Conservation (phyloP, 2,329 filamentous ascomycete species). For the Colletotrichum paranaense region DNA sequence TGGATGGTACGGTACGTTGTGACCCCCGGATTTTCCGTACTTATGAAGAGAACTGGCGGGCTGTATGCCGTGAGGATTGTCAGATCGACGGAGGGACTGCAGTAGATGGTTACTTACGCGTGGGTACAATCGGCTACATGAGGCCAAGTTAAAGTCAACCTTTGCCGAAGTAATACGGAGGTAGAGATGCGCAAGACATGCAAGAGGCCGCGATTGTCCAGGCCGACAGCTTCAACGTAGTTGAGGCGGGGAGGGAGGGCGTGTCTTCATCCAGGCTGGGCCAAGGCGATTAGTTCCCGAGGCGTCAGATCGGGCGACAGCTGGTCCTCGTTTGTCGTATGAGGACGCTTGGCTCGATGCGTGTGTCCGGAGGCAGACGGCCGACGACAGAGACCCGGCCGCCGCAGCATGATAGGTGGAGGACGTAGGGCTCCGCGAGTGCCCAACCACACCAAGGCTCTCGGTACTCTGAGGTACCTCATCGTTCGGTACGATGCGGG, state of each 20-base stretch:
- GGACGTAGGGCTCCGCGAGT: background rate
- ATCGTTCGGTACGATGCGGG: conserved; percentile 12
- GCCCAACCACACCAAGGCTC: background rate
- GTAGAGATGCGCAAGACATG: background rate
- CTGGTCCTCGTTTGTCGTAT: background rate
- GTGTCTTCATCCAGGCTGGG: background rate
- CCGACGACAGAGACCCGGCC: conserved; percentile 23
- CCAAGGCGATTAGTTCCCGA: conserved; percentile 23
- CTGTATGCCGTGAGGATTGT: background rate
- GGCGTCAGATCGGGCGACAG: conserved; percentile 13
- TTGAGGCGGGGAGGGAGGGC: background rate
- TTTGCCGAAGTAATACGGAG: conserved; percentile 23
- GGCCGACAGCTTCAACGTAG: background rate
- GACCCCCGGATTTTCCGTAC: conserved; percentile 21
- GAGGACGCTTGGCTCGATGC: conserved; percentile 31
- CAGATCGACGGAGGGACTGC: conserved; percentile 8
- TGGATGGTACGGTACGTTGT: conserved; percentile 1
- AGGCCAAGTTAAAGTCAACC: background rate
- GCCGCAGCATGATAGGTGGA: conserved; percentile 25
- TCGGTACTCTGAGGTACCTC: background rate
- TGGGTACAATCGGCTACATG: conserved; percentile 17
- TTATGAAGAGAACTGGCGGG: background rate
- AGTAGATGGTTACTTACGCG: conserved; percentile 2
- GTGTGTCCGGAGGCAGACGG: conserved; percentile 30
- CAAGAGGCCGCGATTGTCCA: conserved; percentile 8